Conservation (phyloP, 2,329 filamentous ascomycete species). For the Juglanconis oblonga region DNA sequence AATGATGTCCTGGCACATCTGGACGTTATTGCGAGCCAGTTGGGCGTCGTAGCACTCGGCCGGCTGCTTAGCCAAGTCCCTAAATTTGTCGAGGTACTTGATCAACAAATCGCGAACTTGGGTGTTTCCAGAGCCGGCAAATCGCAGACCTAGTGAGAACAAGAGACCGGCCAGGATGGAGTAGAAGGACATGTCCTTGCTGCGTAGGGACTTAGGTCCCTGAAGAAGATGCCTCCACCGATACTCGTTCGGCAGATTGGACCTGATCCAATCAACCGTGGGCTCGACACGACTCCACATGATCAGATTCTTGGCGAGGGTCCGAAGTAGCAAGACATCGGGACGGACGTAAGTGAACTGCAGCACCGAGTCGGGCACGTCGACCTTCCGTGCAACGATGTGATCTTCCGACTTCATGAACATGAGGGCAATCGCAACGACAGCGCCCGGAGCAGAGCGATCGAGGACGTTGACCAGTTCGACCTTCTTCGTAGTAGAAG, state of each 20-base stretch:
- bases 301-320: conserved; percentile 85
- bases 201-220: conserved; percentile 61
- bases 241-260: conserved; percentile 70
- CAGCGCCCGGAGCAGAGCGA: conserved; percentile 87
- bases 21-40: conserved; percentile 75
- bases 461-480: conserved; percentile 91
- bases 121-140: conserved; percentile 67
- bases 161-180: conserved; percentile 88
- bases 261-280: conserved; percentile 69
- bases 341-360: conserved; percentile 96
- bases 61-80: conserved; percentile 67
- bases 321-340: conserved; percentile 86
- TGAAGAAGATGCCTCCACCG: conserved; percentile 59
- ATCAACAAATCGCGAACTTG: conserved; percentile 78
- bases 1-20: conserved; percentile 87
- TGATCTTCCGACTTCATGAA: conserved; percentile 96
- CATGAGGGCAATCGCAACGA: conserved; percentile 84
- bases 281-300: conserved; percentile 85
- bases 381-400: conserved; percentile 83
- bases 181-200: conserved; percentile 85
- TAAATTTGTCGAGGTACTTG: conserved; percentile 81
- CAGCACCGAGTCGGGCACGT: conserved; percentile 83
- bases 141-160: conserved; percentile 72
- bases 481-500: conserved; percentile 85
- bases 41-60: conserved; percentile 72